Evolutionary conservation across 805 yeast genomes (phyloP).

Genomic region (Ogataea haglerorum): DNA sequence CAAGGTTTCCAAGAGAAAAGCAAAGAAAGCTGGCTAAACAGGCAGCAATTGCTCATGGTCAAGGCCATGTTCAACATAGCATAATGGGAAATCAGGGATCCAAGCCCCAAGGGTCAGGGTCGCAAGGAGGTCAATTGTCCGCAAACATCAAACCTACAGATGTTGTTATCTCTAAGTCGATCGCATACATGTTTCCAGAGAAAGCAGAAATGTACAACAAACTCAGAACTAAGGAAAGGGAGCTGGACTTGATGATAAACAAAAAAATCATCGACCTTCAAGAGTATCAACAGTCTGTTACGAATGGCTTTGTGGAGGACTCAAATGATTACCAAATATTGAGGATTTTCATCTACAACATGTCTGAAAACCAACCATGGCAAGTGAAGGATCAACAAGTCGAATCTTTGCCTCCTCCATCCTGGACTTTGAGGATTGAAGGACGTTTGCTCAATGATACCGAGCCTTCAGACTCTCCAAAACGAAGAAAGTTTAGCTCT

Average conservation of each 20-base stretch:
- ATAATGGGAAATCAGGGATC: constrained; percentile 14
- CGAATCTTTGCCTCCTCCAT: constrained; percentile 33
- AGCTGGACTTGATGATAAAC: constrained; percentile 74
- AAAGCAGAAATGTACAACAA: constrained; percentile 67
- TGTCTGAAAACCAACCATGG: constrained; percentile 89
- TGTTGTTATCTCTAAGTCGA: constrained; percentile 29
- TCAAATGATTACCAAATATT: constrained; percentile 54
- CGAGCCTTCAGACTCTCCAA: constrained; percentile 44
- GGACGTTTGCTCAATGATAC: constrained; percentile 63
- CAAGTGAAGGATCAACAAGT: constrained; percentile 35
- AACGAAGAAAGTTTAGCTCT: constrained; percentile 65
- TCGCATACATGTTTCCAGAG: constrained; percentile 33
- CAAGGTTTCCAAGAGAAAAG: constrained; percentile 21
- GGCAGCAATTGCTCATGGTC: constrained; percentile 15
- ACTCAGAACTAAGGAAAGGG: constrained; percentile 75
- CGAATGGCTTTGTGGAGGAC: constrained; percentile 39
- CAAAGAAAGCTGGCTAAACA: constrained; percentile 18
- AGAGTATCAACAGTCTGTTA: constrained; percentile 52
- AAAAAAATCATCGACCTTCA: constrained; percentile 84
- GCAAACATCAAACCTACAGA: constrained; percentile 36
- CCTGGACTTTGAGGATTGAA: constrained; percentile 87
- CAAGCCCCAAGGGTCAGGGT: constrained; percentile 13
- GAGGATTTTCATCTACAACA: constrained; percentile 79
- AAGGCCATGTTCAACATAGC: constrained; percentile 13
- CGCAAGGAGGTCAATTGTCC: constrained; percentile 22